These are phyloP conservation scores for Bipolaris bicolor DNA, from an alignment of 2,329 filamentous ascomycete genomes.

Conservation along the genomic window DNA sequence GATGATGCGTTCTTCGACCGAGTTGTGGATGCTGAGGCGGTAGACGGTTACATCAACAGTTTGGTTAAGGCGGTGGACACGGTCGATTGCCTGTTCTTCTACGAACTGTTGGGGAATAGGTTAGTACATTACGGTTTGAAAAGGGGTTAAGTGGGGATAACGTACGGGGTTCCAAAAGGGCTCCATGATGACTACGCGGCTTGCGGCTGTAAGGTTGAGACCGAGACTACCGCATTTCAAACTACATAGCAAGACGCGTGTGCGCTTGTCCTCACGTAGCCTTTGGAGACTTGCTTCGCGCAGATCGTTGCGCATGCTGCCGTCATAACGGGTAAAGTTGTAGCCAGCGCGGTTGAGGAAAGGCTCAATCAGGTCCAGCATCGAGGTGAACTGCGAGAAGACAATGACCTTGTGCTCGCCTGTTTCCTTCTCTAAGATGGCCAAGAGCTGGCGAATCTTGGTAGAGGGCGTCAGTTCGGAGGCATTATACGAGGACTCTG, in stretches of 20 bases:
- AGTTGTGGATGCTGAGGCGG: slow-evolving; percentile 84
- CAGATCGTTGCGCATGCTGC: slow-evolving; percentile 89
- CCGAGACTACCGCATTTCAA: slow-evolving; percentile 92
- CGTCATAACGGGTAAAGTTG: slow-evolving; percentile 88
- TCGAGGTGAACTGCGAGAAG: slow-evolving; percentile 97
- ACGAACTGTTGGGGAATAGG: slow-evolving; percentile 68
- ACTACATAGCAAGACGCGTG: slow-evolving; percentile 86
- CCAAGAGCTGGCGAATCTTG: slow-evolving; percentile 86
- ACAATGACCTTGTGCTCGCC: slow-evolving; percentile 94
- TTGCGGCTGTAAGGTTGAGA: slow-evolving; percentile 92
- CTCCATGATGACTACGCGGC: slow-evolving; percentile 90
- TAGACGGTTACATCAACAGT: slow-evolving; percentile 94
- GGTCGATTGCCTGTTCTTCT: slow-evolving; percentile 98
- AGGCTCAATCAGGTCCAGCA: slow-evolving; percentile 95
- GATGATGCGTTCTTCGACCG: slow-evolving; percentile 93
- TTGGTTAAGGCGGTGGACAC: slow-evolving; percentile 97
- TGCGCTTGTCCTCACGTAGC: slow-evolving; percentile 75
- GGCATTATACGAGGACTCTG: slow-evolving; percentile 50
- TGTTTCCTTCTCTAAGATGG: slow-evolving; percentile 79
- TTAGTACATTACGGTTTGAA: neutral
- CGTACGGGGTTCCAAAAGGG: slow-evolving; percentile 96
- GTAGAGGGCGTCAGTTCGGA: slow-evolving; percentile 71
- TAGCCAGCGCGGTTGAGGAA: slow-evolving; percentile 79
- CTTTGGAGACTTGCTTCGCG: slow-evolving; percentile 84
- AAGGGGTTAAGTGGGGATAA: neutral